Percentiles rank a stretch among this genome's conserved stretches.
Conservation (phyloP, 371 early-diverging fungal species). For the Apophysomyces ossiformis region DNA sequence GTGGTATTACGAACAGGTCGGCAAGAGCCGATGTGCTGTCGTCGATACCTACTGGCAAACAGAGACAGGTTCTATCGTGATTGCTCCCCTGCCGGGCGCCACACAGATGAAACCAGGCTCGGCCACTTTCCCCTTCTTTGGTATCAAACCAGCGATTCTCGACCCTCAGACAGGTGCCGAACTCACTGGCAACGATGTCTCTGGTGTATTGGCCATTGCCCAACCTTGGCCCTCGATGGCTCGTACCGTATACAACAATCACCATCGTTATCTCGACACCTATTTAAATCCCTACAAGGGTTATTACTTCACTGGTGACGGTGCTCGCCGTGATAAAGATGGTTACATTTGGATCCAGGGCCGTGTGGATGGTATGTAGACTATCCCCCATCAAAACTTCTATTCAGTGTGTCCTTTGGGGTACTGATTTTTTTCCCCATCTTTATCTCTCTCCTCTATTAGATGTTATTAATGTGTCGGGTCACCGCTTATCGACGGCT, state of each 20-base stretch:
- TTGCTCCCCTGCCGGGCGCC: conserved; percentile 91
- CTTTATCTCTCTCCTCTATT: background rate
- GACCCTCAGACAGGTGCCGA: conserved; percentile 81
- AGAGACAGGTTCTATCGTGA: conserved; percentile 94
- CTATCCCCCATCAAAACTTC: background rate
- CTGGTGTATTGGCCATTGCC: conserved; percentile 91
- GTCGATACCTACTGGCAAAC: conserved; percentile 98
- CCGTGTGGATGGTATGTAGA: conserved; percentile 77
- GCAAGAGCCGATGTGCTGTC: conserved; percentile 84
- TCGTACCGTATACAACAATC: conserved; percentile 89
- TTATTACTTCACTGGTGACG: conserved; percentile 91
- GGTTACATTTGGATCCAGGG: conserved; percentile 97
- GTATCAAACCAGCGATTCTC: conserved; percentile 87
- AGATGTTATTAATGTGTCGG: conserved; percentile 97
- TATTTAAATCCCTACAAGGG: conserved; percentile 90
- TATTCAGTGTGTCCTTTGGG: too few species aligned
- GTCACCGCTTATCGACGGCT: conserved; percentile 95
- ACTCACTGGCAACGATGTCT: conserved; percentile 78
- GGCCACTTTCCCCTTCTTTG: conserved; percentile 97
- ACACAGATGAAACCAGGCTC: conserved; percentile 92
- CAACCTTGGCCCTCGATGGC: conserved; percentile 97
- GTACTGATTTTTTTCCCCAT: too few species aligned
- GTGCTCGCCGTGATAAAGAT: conserved; percentile 88
- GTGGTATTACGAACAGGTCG: conserved; percentile 94
- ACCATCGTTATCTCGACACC: conserved; percentile 88